Conservation (phyloP, 1,284 basidiomycete species). For the Cutaneotrichosporon spelunceum region DNA sequence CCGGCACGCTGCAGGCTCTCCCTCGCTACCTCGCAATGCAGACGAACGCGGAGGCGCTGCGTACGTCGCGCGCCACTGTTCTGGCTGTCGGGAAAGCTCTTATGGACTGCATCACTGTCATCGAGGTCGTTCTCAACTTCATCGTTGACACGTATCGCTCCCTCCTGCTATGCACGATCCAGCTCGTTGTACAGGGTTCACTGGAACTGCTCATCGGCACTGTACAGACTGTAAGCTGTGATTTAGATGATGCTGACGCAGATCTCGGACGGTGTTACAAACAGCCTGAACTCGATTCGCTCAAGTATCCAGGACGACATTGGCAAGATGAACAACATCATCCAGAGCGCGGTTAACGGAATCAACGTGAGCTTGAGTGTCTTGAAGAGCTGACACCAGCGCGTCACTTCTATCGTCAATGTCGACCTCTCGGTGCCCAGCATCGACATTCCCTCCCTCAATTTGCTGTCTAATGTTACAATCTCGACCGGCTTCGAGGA, state of each 20-base stretch:
- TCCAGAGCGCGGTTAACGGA: slow-evolving; percentile 62
- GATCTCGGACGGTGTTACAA: slow-evolving; percentile 67
- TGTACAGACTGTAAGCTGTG: slow-evolving; percentile 61
- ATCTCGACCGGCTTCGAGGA: slow-evolving; percentile 77
- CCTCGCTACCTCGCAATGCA: slow-evolving; percentile 81
- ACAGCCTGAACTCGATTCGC: slow-evolving; percentile 61
- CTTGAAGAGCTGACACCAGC: slow-evolving; percentile 32
- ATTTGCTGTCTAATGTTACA: slow-evolving; percentile 69
- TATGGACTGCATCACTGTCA: slow-evolving; percentile 63
- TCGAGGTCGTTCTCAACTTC: slow-evolving; percentile 86
- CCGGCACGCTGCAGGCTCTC: slow-evolving; percentile 74
- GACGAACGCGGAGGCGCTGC: slow-evolving; percentile 72
- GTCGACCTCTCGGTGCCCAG: slow-evolving; percentile 63
- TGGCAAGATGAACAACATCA: slow-evolving; percentile 63
- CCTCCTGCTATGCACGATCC: slow-evolving; percentile 85
- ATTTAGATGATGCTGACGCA: slow-evolving; percentile 43
- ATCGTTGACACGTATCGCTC: slow-evolving; percentile 87
- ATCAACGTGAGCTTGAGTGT: slow-evolving; percentile 57
- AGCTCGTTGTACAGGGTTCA: slow-evolving; percentile 78
- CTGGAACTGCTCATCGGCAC: slow-evolving; percentile 75
- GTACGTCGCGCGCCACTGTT: slow-evolving; percentile 73
- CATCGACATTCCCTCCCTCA: slow-evolving; percentile 68
- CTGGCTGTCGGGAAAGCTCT: slow-evolving; percentile 70
- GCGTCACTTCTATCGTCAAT: slow-evolving; percentile 63
- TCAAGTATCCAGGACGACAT: slow-evolving; percentile 71